Percentiles rank a stretch among this genome's conserved stretches.
These are phyloP conservation scores for Lachnellula arida DNA, from an alignment of 2,329 filamentous ascomycete species.

Conservation along the genomic window DNA sequence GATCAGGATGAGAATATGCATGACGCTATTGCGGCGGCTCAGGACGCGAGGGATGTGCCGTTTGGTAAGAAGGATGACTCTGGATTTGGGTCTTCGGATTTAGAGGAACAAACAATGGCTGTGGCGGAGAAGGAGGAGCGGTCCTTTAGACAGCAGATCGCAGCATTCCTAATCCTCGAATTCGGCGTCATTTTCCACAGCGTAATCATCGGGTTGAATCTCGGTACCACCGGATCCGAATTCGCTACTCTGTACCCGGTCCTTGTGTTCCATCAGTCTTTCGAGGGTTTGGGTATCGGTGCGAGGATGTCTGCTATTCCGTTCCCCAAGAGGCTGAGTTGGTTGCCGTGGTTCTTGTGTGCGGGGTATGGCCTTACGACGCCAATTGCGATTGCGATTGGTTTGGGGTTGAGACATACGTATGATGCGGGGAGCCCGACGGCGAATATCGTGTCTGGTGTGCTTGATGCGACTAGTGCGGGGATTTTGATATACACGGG, in stretches of 20 bases:
- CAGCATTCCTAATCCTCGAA: slow-evolving; percentile 39
- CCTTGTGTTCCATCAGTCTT: slow-evolving; percentile 59
- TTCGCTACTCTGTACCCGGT: slow-evolving; percentile 56
- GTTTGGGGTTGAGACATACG: slow-evolving; percentile 42
- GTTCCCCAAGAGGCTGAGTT: slow-evolving; percentile 38
- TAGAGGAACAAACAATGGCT: slow-evolving; percentile 4
- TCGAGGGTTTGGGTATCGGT: slow-evolving; percentile 59
- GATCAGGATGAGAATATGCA: slow-evolving; percentile 34
- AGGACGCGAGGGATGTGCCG: slow-evolving; percentile 11
- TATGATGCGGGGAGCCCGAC: slow-evolving; percentile 38
- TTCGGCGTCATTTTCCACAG: slow-evolving; percentile 57
- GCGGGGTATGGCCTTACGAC: slow-evolving; percentile 47
- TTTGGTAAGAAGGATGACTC: slow-evolving; percentile 11
- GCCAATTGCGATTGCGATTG: slow-evolving; percentile 46
- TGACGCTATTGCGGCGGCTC: slow-evolving; percentile 18
- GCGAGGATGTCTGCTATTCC: slow-evolving; percentile 54
- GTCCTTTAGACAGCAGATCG: slow-evolving; percentile 40
- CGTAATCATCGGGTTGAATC: slow-evolving; percentile 58
- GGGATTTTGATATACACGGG: slow-evolving; percentile 48
- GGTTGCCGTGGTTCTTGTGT: slow-evolving; percentile 47
- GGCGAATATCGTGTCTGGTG: slow-evolving; percentile 41
- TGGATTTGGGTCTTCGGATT: background rate
- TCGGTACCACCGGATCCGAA: slow-evolving; percentile 53
- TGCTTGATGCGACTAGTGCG: slow-evolving; percentile 43
- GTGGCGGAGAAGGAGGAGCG: slow-evolving; percentile 23